Conservation (phyloP, 176 grass and related monocot species). For the Zoysia japonica region DNA sequence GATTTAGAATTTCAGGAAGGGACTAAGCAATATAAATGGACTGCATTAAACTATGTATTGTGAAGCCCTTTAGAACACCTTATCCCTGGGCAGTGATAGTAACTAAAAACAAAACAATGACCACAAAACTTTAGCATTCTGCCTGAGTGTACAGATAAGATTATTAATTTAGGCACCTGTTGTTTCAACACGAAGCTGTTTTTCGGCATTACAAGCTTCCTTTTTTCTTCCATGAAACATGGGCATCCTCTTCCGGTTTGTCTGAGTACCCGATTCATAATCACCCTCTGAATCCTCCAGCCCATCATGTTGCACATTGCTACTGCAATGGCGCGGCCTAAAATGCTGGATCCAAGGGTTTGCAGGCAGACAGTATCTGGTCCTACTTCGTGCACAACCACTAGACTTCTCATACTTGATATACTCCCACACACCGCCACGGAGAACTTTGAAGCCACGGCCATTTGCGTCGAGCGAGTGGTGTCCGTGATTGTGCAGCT, state of each 20-base stretch:
- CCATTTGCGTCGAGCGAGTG: background rate
- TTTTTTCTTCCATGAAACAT: conserved; percentile 40
- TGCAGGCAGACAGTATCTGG: conserved; percentile 41
- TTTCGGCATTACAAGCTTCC: conserved; percentile 31
- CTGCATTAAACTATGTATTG: background rate
- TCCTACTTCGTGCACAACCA: conserved; percentile 11
- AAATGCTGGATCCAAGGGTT: conserved; percentile 73
- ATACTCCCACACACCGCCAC: conserved; percentile 1
- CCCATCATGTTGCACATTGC: conserved; percentile 15
- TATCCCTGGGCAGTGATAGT: background rate
- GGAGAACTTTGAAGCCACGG: conserved; percentile 64
- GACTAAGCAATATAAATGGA: background rate
- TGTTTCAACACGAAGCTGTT: conserved; percentile 31
- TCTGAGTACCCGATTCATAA: conserved; percentile 33
- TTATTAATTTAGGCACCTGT: conserved; percentile 46
- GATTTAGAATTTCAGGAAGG: background rate
- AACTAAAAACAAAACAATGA: background rate
- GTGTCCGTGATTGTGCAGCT: conserved; percentile 36
- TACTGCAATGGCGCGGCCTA: conserved; percentile 31
- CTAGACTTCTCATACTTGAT: too few species aligned
- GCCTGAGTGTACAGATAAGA: conserved; percentile 10
- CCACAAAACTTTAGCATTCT: too few species aligned
- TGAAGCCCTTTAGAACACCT: background rate
- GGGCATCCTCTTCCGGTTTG: conserved; percentile 22
- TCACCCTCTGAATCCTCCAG: conserved; percentile 23